Evolutionary conservation across 1,284 basidiomycete genomes (phyloP), one percentile per base, ranked within the genome.

Genomic region (Omphalotus olearius): DNA sequence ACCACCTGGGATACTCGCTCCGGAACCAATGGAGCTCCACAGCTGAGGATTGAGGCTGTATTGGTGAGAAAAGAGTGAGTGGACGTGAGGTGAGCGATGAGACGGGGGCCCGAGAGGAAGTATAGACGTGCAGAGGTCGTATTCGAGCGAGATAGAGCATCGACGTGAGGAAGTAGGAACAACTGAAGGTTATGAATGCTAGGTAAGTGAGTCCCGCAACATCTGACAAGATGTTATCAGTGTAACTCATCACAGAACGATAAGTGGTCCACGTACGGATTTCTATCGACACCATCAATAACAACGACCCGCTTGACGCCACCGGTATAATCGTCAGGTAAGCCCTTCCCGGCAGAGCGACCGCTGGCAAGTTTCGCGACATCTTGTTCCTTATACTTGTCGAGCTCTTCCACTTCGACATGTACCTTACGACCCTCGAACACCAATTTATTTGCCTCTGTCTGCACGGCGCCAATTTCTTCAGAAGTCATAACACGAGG

Each of bases 191-290:
- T 83, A 56, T 84, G 76, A 52, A 91, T 71, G 52, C 78, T 79
- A 4, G 88, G 87, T 42, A 83, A 75, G 67, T 94, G 92, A 4
- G 91, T 94, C 6, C 92, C 92, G 59, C 92, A 94, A 68, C 91
- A 95, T 52, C 88, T 88, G 60, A 9, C 35, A 49, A 45, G 39
- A 54, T 17, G 13, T 33, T 39, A 23, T 30, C 26, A 4, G 49
- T 18, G 25, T 4, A 25, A 30, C 7, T 2, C 20, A 35, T 48
- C 46, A 36, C 17, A 50, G 45, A 20, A 11, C 25, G 39, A 13
- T n/a, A 7, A 14, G 16, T 48, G 46, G 9, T 56, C 17, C 25
- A 70, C 84, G 62, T 64, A 88, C 80, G 84, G 85, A 65, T 88
- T 92, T 37, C 83, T 78, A 65, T 93, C 91, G 13, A 92, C 74